Conservation (phyloP, 2,329 filamentous ascomycete genomes). For the Calonectria leucothoes region DNA sequence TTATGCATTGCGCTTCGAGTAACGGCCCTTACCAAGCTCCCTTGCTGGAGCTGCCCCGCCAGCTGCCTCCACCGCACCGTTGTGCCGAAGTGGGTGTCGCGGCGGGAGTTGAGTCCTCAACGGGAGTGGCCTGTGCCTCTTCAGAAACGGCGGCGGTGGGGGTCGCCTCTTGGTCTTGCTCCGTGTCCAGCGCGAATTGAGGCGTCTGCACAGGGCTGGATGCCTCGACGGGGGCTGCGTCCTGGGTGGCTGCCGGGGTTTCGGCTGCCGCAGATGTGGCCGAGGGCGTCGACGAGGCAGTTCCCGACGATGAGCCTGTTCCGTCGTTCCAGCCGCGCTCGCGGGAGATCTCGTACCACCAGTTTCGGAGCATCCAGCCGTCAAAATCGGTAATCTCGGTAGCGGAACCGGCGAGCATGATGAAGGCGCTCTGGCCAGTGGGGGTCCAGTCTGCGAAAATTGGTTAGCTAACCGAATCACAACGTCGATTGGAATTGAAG, state of each 20-base stretch:
- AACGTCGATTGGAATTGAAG: too few relatives aligned
- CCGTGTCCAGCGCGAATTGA: not conserved
- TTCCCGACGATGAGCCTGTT: not conserved
- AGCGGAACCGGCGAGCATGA: conserved; percentile 58
- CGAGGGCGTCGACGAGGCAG: not conserved
- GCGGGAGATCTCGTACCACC: conserved; percentile 52
- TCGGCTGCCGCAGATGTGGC: not conserved
- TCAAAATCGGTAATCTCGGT: conserved; percentile 58
- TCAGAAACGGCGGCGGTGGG: not conserved
- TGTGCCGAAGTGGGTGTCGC: not conserved
- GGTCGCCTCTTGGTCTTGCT: not conserved
- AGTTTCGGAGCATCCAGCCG: conserved; percentile 60
- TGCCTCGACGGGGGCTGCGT: not conserved
- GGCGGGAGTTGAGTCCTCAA: not conserved
- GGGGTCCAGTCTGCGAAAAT: conserved; percentile 55
- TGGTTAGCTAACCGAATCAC: not conserved
- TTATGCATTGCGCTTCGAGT: too few relatives aligned
- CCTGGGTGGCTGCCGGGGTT: not conserved
- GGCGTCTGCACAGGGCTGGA: not conserved
- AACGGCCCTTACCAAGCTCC: too few relatives aligned
- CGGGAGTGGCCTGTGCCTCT: not conserved
- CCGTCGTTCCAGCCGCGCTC: conserved; percentile 38
- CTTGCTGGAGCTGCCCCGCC: not conserved
- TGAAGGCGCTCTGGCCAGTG: conserved; percentile 53
- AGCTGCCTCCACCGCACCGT: not conserved